Conservation (phyloP, 140 eudicot genomes). For the Erigeron philadelphicus region DNA sequence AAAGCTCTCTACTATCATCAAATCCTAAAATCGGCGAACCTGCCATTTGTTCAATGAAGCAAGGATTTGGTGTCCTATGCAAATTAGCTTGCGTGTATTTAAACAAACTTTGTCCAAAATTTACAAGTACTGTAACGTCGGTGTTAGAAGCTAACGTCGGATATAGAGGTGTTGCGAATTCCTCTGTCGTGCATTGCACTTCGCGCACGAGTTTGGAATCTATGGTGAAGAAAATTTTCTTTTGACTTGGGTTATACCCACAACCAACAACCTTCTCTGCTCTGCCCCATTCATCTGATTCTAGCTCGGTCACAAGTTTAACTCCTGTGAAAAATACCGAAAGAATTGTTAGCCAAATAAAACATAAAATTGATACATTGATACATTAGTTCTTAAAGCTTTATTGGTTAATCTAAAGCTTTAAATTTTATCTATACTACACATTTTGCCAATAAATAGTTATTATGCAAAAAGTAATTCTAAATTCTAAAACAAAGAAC, state of each 20-base stretch:
- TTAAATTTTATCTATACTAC: too few species aligned
- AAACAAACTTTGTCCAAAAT: constrained; percentile 36
- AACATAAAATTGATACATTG: neutral
- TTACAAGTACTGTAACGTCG: constrained; percentile 33
- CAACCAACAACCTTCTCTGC: constrained; percentile 77
- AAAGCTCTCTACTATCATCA: constrained; percentile 85
- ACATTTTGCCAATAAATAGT: too few species aligned
- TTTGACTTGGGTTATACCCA: constrained; percentile 74
- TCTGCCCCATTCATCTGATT: constrained; percentile 54
- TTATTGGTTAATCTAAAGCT: too few species aligned
- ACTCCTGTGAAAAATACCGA: constrained; percentile 41
- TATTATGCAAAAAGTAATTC: too few species aligned
- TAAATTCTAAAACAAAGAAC: neutral
- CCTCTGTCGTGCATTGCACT: constrained; percentile 71
- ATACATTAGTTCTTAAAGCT: too few species aligned
- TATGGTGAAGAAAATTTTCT: constrained; percentile 79
- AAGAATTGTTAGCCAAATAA: neutral
- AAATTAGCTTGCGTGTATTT: constrained; percentile 37
- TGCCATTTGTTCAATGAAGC: constrained; percentile 30
- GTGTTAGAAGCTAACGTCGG: constrained; percentile 64
- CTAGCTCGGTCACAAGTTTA: constrained; percentile 38
- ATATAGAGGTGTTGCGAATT: constrained; percentile 68
- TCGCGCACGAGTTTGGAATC: constrained; percentile 65
- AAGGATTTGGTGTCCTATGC: constrained; percentile 41
- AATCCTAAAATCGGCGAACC: constrained; percentile 43